A percentile compares a stretch with the other conserved stretches of the same genome.
These are phyloP conservation scores for Fusarium sp. DNA, from an alignment of 2,329 filamentous ascomycete genomes.

Conservation along the genomic window DNA sequence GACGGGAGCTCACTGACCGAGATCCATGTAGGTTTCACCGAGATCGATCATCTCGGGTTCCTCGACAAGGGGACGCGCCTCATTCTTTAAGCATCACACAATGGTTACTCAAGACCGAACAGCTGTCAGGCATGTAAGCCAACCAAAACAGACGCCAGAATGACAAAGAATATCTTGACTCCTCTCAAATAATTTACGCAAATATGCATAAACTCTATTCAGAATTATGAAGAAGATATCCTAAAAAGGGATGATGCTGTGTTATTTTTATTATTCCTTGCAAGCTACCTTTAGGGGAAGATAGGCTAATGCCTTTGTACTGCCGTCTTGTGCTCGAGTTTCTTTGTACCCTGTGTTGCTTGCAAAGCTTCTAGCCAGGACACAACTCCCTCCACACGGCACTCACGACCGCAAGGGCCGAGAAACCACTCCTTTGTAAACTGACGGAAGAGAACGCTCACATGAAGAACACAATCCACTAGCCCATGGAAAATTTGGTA, in stretches of 20 bases:
- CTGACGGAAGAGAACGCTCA: neutral
- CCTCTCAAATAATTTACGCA: too few species aligned
- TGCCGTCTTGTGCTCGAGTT: neutral
- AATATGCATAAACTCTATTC: too few species aligned
- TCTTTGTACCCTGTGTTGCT: neutral
- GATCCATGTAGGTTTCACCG: neutral
- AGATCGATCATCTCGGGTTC: neutral
- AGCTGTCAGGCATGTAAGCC: too few species aligned
- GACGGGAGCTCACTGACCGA: conserved; percentile 5
- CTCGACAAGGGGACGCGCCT: neutral
- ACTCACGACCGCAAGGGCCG: neutral
- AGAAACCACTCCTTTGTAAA: neutral
- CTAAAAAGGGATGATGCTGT: too few species aligned
- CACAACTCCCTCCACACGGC: neutral
- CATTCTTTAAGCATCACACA: neutral
- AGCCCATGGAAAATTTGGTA: neutral
- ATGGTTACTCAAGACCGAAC: neutral
- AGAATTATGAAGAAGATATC: too few species aligned
- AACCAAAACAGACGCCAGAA: neutral
- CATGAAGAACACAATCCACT: neutral
- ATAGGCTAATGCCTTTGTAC: neutral
- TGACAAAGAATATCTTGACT: neutral
- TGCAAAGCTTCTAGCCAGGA: neutral
- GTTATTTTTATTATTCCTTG: too few species aligned
- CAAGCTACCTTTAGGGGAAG: neutral